Conservation (phyloP, 805 yeast species). For the Maudiozyma barnettii region DNA sequence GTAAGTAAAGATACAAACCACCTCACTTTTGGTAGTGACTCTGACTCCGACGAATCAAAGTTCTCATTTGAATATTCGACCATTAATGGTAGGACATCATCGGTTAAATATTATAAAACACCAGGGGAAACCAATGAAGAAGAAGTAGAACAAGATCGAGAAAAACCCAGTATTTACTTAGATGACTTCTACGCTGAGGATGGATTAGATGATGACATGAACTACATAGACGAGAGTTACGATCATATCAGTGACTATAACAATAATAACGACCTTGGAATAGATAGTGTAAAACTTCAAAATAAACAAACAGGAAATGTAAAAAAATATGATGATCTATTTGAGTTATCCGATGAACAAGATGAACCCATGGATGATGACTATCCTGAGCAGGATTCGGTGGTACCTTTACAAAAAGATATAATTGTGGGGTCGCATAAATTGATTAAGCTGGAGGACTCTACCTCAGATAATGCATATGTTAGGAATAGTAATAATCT, state of each 20-base stretch:
- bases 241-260: constrained; percentile 14
- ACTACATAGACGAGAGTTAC: constrained; percentile 20
- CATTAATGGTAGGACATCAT: constrained; percentile 42
- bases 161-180: constrained; percentile 22
- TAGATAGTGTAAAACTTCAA: neutral
- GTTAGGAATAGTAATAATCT: neutral
- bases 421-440: neutral
- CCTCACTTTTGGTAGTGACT: constrained; percentile 7
- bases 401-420: neutral
- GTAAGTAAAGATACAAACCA: constrained; percentile 4
- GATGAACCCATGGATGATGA: neutral
- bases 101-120: constrained; percentile 41
- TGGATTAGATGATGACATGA: constrained; percentile 35
- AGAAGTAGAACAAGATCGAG: constrained; percentile 1
- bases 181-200: constrained; percentile 34
- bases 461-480: neutral
- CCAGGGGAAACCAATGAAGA: constrained; percentile 18
- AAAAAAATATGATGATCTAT: constrained; percentile 18
- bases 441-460: neutral
- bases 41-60: constrained; percentile 18
- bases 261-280: neutral
- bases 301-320: constrained; percentile 1
- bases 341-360: constrained; percentile 18
- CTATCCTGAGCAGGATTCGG: neutral
- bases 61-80: constrained; percentile 44